Evolutionary conservation across 2,329 filamentous ascomycete species (phyloP), one percentile per base, ranked within the genome.

Genomic region (Chrysoporthe deuterocubensis): DNA sequence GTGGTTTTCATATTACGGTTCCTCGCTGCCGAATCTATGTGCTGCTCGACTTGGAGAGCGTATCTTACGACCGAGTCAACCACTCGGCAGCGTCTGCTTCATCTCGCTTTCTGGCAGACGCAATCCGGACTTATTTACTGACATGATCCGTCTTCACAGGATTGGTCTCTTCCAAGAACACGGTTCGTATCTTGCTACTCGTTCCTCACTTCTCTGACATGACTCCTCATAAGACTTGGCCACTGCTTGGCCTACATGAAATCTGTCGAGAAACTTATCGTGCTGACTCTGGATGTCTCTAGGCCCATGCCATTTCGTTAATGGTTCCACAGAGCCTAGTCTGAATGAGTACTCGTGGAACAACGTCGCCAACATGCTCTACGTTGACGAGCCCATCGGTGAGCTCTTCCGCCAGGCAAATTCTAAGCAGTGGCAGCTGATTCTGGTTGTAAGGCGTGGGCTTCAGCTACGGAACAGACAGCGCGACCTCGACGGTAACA

Each of bases 331-430:
- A 1, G 69, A 72, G 57, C 82, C 84, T 0, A 77, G 77, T 4
- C 68, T 81, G 67, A 86, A 85, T 71, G 76, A 78, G 1, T 79
- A 78, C 72, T 80, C 76, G 59, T 82, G 76, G 76, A 84, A 82
- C 71, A 75, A 75, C 13, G 77, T 78, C 43, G 79, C 80, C 54
- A 81, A 82, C 69, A 81, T 83, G 80, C 71, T 81, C 18, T 81
- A 79, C 64, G 71, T 79, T 13, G 77, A 79, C 46, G 75, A 80
- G 68, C 78, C 78, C 0, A 75, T 65, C 32, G 63, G 65, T 67
- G 34, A 57, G 60, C 18, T 21, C 43, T 6, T 32, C 14, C 14
- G 5, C 11, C n/a, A 18, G 0, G 16, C 3, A 16, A 44, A 16
- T 3, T 9, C 2, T 1, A 9, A 5, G 2, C 7, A 13, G 32